A percentile compares a stretch with the other conserved stretches of the same genome.
Conservation (phyloP, 192 early-diverging fungal genomes). For the Coemansia biformis region DNA sequence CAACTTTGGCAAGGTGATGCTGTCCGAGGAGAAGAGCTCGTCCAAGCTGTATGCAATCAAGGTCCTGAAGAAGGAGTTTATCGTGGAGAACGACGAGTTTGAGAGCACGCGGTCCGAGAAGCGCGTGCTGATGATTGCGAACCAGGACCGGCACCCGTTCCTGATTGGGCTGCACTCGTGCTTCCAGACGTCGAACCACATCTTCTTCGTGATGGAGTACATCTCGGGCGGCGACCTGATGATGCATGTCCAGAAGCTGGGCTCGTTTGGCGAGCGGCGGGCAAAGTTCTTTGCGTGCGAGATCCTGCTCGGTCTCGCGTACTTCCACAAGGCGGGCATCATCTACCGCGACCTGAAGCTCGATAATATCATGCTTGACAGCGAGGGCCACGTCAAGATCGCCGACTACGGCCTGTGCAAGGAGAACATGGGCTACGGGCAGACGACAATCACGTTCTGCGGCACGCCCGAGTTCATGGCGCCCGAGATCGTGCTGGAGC, state of each 20-base stretch:
- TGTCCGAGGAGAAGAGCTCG: conserved; percentile 84
- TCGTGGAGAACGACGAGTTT: conserved; percentile 97
- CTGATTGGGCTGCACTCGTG: conserved; percentile 93
- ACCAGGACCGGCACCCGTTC: conserved; percentile 89
- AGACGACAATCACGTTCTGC: conserved; percentile 91
- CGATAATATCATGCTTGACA: conserved; percentile 88
- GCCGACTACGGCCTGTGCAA: conserved; percentile 99
- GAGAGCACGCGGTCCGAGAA: conserved; percentile 92
- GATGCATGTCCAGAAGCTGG: conserved; percentile 93
- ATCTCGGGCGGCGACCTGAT: conserved; percentile 96
- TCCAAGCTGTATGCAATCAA: conserved; percentile 92
- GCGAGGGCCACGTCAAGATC: conserved; percentile 95
- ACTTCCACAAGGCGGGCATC: conserved; percentile 92
- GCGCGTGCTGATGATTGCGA: conserved; percentile 87
- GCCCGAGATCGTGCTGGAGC: conserved; percentile 92
- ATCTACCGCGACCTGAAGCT: conserved; percentile 97
- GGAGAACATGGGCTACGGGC: conserved; percentile 86
- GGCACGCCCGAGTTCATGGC: conserved; percentile 99
- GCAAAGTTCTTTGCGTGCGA: conserved; percentile 97
- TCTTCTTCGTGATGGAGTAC: conserved; percentile 99
- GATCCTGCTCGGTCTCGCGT: conserved; percentile 88
- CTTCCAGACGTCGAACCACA: conserved; percentile 89
- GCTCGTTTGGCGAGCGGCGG: conserved; percentile 80
- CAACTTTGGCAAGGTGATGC: conserved; percentile 99
- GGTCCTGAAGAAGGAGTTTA: conserved; percentile 96